These are phyloP conservation scores for Aspergillus udagawae DNA, from an alignment of 2,329 filamentous ascomycete genomes.

Conservation along the genomic window DNA sequence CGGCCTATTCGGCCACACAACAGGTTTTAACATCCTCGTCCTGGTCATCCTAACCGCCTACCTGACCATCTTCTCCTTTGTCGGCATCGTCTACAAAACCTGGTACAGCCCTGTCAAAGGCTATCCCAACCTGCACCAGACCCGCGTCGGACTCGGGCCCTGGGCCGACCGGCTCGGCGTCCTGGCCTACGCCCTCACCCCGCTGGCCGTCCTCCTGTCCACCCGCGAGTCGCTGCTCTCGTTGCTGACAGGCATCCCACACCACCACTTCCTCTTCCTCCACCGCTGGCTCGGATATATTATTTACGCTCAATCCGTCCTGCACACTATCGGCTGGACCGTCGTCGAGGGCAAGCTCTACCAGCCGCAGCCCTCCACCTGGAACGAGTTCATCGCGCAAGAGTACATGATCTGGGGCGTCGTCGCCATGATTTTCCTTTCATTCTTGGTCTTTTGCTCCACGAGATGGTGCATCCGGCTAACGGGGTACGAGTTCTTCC, in stretches of 20 bases:
- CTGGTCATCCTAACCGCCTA: constrained; percentile 58
- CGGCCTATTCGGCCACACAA: constrained; percentile 62
- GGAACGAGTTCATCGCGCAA: constrained; percentile 56
- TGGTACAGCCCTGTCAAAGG: constrained; percentile 68
- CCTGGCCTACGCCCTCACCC: constrained; percentile 70
- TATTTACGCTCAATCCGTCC: constrained; percentile 62
- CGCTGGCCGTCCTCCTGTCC: constrained; percentile 63
- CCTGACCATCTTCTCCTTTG: constrained; percentile 64
- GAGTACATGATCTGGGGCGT: constrained; percentile 70
- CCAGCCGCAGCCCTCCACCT: constrained; percentile 64
- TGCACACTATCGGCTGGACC: constrained; percentile 70
- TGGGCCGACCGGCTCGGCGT: constrained; percentile 67
- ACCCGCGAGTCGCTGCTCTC: constrained; percentile 67
- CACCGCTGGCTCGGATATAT: constrained; percentile 73
- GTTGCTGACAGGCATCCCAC: constrained; percentile 67
- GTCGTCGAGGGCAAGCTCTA: constrained; percentile 64
- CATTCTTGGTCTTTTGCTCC: constrained; percentile 59
- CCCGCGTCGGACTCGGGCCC: constrained; percentile 61
- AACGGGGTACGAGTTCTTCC: constrained; percentile 74
- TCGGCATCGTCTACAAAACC: constrained; percentile 63
- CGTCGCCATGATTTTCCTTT: constrained; percentile 62
- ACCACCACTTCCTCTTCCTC: constrained; percentile 73
- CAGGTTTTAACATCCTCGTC: constrained; percentile 63
- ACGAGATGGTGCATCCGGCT: constrained; percentile 56
- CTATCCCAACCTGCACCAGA: constrained; percentile 55